Evolutionary conservation across 192 early-diverging fungal species (phyloP).

Genomic region (Backusella luteola): DNA sequence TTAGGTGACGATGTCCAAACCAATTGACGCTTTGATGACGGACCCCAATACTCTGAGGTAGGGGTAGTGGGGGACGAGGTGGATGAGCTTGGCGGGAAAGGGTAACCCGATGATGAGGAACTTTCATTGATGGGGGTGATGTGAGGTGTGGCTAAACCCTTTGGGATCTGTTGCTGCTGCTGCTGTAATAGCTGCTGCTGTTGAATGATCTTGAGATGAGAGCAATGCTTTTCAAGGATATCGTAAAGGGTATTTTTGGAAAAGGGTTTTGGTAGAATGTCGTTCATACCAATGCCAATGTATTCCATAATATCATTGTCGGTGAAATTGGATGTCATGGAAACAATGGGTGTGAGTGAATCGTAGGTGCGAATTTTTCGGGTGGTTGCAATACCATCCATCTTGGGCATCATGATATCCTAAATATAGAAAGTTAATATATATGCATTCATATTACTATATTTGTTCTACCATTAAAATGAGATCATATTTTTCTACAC

Average conservation of each 20-base stretch:
- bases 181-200: neutral
- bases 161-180: neutral
- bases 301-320: constrained; percentile 66
- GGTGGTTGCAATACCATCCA: constrained; percentile 70
- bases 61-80: neutral
- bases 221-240: constrained; percentile 59
- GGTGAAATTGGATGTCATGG: constrained; percentile 73
- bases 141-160: neutral
- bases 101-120: neutral
- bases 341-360: constrained; percentile 65
- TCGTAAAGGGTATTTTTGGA: constrained; percentile 45
- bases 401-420: constrained; percentile 73
- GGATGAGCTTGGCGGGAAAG: neutral
- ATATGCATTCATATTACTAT: neutral
- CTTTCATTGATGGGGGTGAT: neutral
- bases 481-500: constrained; percentile 67
- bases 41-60: neutral
- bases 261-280: constrained; percentile 73
- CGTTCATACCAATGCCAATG: constrained; percentile 71
- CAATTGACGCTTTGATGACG: neutral
- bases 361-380: constrained; percentile 69
- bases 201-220: constrained; percentile 47
- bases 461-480: constrained; percentile 60
- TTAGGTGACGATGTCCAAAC: neutral
- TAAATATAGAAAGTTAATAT: constrained; percentile 10